Evolutionary conservation across 805 yeast species (phyloP).

Genomic region (Candida nonsorbophila): DNA sequence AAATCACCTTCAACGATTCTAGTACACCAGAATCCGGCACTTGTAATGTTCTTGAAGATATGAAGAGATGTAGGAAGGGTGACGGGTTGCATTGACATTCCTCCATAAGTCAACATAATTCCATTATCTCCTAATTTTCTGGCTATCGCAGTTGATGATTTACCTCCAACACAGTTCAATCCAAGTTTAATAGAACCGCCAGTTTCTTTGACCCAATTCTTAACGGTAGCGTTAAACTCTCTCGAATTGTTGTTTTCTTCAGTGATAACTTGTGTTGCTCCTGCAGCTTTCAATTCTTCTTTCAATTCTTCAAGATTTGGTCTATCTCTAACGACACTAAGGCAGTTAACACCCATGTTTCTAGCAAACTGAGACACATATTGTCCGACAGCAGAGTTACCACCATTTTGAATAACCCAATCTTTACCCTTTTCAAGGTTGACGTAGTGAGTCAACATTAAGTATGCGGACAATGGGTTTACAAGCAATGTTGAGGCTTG

Average conservation of each 20-base stretch:
- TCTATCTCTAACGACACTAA: constrained; percentile 85
- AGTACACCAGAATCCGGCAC: constrained; percentile 93
- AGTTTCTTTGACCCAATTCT: constrained; percentile 45
- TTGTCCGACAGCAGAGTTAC: constrained; percentile 91
- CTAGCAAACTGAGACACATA: constrained; percentile 85
- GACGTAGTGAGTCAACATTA: constrained; percentile 71
- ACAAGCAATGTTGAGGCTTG: constrained; percentile 89
- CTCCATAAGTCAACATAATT: constrained; percentile 87
- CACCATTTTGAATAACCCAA: constrained; percentile 96
- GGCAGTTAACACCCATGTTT: constrained; percentile 72
- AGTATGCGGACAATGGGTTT: constrained; percentile 89
- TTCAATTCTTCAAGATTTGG: constrained; percentile 60
- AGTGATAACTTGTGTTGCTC: constrained; percentile 87
- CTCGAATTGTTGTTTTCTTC: constrained; percentile 76
- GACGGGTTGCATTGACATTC: constrained; percentile 95
- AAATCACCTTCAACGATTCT: constrained; percentile 32
- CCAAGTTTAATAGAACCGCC: constrained; percentile 64
- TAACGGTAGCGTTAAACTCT: constrained; percentile 57
- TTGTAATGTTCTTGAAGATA: constrained; percentile 82
- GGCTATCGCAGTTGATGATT: constrained; percentile 74
- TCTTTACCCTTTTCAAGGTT: constrained; percentile 63
- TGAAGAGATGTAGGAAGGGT: constrained; percentile 83
- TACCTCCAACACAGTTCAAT: constrained; percentile 91
- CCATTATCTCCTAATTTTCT: constrained; percentile 75
- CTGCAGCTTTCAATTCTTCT: constrained; percentile 51